Base-by-base conservation (phyloP, 2,329 filamentous ascomycete genomes). In the Sphaceloma murrayae region DNA sequence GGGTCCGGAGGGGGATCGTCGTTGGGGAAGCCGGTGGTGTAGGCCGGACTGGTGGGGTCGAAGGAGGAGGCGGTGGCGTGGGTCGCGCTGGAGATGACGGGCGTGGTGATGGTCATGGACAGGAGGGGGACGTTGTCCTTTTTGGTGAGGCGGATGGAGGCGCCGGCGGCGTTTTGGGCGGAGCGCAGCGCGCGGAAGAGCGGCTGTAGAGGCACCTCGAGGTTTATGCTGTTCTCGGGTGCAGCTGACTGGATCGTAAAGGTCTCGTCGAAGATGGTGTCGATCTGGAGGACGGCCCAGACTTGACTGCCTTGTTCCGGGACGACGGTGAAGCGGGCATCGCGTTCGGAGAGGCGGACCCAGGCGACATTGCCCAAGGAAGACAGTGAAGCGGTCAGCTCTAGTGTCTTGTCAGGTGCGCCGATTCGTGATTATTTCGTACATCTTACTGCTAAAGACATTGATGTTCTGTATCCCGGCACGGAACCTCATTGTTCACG, bases 251-350 rank as follows among this genome's bases (percentile, higher is more conserved):
- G 82, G 53, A 96, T 80, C 44, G 78, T 77, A 67, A 93, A 94
- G 52, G 73, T 70, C 59, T 87, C 75, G 14, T 45, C 42, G 62
- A 98, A 96, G 56, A 98, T 86, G 54, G 86, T 80, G 58, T 94
- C 85, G 30, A 58, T 56, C 1, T 52, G 49, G 2, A 60, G 51
- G 13, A 58, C 56, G 17, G 52, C 85, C 91, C 91, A 98, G 45
- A 96, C 89, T 70, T 96, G 89, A 6, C 86, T 93, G 48, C 91
- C 89, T 57, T 85, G 82, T 60, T 95, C 87, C 1, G 91, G 88
- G 50, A 96, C 89, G 56, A 96, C 85, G 48, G 91, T 96, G 67
- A 98, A 94, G 54, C 88, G 87, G 46, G 89, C 80, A 45, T 81
- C 80, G 48, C 88, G 80, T 65, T 93, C 78, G 65, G 89, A 85